Evolutionary conservation across 768 basidiomycete species (phyloP).

Genomic region (Psilocybe cubensis): DNA sequence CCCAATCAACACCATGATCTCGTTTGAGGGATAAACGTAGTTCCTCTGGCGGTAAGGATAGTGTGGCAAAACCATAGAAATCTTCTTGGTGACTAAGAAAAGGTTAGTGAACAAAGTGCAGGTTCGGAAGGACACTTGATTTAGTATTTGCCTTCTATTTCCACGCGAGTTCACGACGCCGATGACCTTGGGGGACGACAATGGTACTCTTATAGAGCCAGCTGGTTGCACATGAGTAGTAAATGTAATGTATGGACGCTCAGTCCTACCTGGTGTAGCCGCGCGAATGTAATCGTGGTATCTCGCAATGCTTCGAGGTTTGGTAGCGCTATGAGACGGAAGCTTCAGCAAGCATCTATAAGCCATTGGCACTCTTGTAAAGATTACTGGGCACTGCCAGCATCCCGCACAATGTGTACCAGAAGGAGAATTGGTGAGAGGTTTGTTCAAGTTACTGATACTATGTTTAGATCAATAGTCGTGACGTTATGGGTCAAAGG

Average conservation of each 20-base stretch:
- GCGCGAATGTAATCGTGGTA: conserved; percentile 81
- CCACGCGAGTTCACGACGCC: conserved; percentile 79
- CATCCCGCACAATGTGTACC: conserved; percentile 18
- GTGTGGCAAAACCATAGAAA: conserved; percentile 74
- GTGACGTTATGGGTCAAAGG: conserved; percentile 1
- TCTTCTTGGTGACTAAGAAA: conserved; percentile 86
- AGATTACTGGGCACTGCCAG: conserved; percentile 13
- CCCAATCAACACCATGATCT: conserved; percentile 70
- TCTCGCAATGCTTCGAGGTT: conserved; percentile 22
- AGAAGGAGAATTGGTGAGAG: conserved; percentile 10
- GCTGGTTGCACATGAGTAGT: conserved; percentile 39
- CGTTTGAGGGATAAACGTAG: conserved; percentile 67
- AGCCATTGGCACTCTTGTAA: conserved; percentile 24
- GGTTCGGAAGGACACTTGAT: background rate
- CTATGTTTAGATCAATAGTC: background rate
- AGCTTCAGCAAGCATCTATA: conserved; percentile 21
- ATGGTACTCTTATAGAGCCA: conserved; percentile 68
- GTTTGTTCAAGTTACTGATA: background rate
- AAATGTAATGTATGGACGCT: background rate
- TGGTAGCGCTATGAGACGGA: conserved; percentile 13
- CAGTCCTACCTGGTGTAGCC: conserved; percentile 35
- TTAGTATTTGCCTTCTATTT: conserved; percentile 58
- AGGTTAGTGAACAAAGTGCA: conserved; percentile 16
- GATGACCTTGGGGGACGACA: conserved; percentile 78
- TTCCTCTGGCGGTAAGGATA: conserved; percentile 79